These are phyloP conservation scores for Akanthomyces uredinophilus DNA, from an alignment of 2,329 filamentous ascomycete genomes.

Conservation along the genomic window DNA sequence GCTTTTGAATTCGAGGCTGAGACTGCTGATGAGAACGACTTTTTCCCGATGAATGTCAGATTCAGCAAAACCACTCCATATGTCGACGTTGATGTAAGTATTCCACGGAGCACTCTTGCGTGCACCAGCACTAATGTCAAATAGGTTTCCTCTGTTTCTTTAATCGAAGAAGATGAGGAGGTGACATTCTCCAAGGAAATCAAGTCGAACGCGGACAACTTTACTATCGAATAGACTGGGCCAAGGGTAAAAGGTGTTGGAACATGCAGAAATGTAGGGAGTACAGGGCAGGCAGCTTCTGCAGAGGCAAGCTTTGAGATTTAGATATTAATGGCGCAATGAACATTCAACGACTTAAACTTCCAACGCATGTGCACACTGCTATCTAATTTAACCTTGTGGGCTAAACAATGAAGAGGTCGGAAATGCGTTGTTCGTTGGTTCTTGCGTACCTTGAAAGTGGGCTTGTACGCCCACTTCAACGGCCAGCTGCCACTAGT, in stretches of 20 bases:
- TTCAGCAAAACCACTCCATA: slow-evolving; percentile 85
- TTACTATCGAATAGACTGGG: slow-evolving; percentile 62
- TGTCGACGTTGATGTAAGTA: slow-evolving; percentile 86
- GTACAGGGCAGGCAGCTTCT: not conserved
- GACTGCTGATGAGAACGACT: slow-evolving; percentile 82
- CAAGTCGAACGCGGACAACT: slow-evolving; percentile 70
- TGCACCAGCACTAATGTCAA: slow-evolving; percentile 21
- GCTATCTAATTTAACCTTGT: not conserved
- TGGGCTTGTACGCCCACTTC: slow-evolving; percentile 4
- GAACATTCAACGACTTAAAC: slow-evolving; percentile 3
- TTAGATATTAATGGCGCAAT: slow-evolving; percentile 18
- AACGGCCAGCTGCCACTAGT: not conserved
- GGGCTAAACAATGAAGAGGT: no score
- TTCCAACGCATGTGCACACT: not conserved
- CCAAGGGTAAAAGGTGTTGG: not conserved
- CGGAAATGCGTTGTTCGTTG: not conserved
- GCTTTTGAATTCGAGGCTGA: slow-evolving; percentile 94
- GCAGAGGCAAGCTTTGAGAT: slow-evolving; percentile 13
- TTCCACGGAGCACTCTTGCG: no score
- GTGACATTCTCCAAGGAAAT: slow-evolving; percentile 80
- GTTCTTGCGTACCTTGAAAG: not conserved
- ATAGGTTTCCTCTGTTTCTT: slow-evolving; percentile 60
- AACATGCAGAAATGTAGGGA: slow-evolving; percentile 8
- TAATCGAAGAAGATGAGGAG: slow-evolving; percentile 71
- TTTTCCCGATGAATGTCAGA: slow-evolving; percentile 93